phyloP scores from a whole-genome alignment of 2,329 filamentous ascomycete genomes.

The Alternaria atra region DNA sequence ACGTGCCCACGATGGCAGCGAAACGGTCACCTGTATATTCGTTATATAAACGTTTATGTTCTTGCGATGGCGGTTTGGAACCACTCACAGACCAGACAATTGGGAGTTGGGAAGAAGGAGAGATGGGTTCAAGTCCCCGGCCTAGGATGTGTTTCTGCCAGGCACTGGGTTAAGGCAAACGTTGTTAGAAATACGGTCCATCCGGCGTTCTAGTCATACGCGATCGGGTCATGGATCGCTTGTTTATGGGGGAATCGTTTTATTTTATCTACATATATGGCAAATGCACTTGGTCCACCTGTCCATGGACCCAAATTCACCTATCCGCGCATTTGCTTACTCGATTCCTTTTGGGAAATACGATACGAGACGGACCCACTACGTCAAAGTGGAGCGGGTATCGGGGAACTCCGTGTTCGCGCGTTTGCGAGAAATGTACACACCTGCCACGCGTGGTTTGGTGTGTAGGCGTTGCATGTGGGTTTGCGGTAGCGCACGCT shows the following conservation, averaged over 20 bases:
- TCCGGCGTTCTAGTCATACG: constrained; percentile 13
- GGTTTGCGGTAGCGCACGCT: constrained; percentile 6
- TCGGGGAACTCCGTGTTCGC: constrained; percentile 28
- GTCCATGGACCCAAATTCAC: not conserved
- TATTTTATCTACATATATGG: not conserved
- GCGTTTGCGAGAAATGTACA: not conserved
- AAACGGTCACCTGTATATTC: constrained; percentile 28
- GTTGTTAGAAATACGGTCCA: not conserved
- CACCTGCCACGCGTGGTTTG: constrained; percentile 30
- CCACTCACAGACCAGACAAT: constrained; percentile 3
- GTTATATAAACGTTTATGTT: constrained; percentile 24
- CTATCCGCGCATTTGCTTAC: not conserved
- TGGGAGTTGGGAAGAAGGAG: not conserved
- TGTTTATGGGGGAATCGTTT: constrained; percentile 11
- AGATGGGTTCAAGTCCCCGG: not conserved
- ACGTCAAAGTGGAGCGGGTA: constrained; percentile 4
- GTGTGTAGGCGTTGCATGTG: constrained; percentile 6
- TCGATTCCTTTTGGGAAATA: no score
- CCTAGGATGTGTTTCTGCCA: not conserved
- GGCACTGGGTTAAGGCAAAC: not conserved
- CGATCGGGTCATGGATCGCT: constrained; percentile 31
- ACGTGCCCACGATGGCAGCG: constrained; percentile 31
- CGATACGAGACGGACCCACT: constrained; percentile 11
- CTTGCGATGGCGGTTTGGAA: constrained; percentile 21
- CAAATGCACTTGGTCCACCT: constrained; percentile 6